These are phyloP conservation scores for Fusarium metavorans DNA, from an alignment of 2,329 filamentous ascomycete species.

Conservation along the genomic window DNA sequence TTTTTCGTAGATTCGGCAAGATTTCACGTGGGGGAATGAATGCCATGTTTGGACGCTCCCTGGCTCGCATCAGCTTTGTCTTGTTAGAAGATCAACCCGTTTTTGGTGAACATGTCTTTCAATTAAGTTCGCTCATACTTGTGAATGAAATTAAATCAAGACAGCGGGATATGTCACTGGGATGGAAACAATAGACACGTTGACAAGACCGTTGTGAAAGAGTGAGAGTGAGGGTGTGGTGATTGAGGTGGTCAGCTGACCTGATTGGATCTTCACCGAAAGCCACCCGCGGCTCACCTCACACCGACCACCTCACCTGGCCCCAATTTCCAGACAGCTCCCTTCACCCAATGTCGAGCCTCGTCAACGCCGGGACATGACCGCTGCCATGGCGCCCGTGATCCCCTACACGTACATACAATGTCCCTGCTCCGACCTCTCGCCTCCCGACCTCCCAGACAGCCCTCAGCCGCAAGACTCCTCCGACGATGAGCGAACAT, in stretches of 20 bases:
- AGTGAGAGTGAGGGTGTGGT: not conserved
- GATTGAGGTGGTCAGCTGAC: not conserved
- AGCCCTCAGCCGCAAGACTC: constrained; percentile 47
- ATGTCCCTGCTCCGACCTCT: constrained; percentile 71
- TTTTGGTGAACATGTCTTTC: not conserved
- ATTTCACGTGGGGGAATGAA: not conserved
- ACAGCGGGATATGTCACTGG: not conserved
- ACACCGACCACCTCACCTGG: constrained; percentile 21
- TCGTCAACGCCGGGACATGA: constrained; percentile 24
- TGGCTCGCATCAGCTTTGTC: not conserved
- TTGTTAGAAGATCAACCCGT: not conserved
- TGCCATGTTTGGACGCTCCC: not conserved
- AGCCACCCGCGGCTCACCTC: constrained; percentile 26
- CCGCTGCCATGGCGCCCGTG: constrained; percentile 60
- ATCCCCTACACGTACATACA: constrained; percentile 75
- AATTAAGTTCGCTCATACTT: not conserved
- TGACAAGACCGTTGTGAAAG: not conserved
- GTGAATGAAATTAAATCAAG: not conserved
- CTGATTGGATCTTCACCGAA: constrained; percentile 30
- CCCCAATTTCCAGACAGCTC: constrained; percentile 37
- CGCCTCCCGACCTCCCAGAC: constrained; percentile 50
- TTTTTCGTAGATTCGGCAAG: not conserved
- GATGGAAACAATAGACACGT: not conserved
- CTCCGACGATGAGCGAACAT: constrained; percentile 79
- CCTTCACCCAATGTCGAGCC: constrained; percentile 22